A percentile compares a stretch with the other conserved stretches of the same genome.
Conservation (phyloP, 2,329 filamentous ascomycete genomes). For the Hypoxylon sp. region DNA sequence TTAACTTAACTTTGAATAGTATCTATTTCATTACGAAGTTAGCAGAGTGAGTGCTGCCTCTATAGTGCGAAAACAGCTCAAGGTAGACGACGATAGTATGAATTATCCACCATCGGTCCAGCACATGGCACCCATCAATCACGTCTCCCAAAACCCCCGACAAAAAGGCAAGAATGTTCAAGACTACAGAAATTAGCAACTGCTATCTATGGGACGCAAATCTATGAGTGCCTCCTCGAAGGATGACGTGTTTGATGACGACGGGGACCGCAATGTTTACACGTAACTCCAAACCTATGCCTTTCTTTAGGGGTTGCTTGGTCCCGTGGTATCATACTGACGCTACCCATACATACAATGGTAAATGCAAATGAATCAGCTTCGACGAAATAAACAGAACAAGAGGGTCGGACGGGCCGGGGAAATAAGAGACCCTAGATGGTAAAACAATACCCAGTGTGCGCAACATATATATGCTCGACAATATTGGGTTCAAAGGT, state of each 20-base stretch:
- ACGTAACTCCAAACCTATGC: conserved; percentile 30
- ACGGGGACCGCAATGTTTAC: no score
- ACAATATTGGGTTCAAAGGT: no score
- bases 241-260: background rate
- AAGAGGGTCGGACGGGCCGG: no score
- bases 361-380: conserved; percentile 21
- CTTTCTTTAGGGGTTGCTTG: conserved; percentile 20
- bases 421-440: no score
- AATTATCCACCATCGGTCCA: no score
- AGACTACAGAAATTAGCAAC: background rate
- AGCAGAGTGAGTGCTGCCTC: conserved; percentile 51
- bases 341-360: conserved; percentile 20
- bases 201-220: background rate
- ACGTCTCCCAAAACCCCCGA: no score
- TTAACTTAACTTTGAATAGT: no score
- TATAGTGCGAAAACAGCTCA: conserved; percentile 54
- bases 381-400: background rate
- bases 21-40: no score
- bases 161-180: no score
- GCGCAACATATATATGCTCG: background rate
- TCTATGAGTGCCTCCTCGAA: no score
- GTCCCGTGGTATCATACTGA: conserved; percentile 32
- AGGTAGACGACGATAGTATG: conserved; percentile 54
- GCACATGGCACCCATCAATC: no score
- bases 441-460: no score